Conservation (phyloP, 306 rosid genomes). For the apple (Malus domestica) region DNA sequence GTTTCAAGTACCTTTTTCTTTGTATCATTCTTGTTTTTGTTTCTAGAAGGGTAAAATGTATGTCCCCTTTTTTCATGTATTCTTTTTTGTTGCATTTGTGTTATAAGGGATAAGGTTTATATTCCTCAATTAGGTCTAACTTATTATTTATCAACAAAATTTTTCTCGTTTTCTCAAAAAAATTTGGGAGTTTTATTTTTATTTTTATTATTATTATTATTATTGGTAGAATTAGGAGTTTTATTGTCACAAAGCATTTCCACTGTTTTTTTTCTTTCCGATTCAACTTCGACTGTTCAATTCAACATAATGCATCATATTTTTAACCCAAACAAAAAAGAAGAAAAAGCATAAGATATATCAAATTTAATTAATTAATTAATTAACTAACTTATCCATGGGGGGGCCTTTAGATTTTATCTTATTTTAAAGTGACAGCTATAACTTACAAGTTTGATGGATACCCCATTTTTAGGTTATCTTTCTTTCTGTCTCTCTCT, state of each 20-base stretch:
- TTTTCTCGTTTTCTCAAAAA: too few species aligned
- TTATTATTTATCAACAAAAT: too few species aligned
- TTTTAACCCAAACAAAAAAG: not conserved
- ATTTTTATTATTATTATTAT: too few species aligned
- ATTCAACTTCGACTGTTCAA: not conserved
- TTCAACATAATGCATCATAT: not conserved
- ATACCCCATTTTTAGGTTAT: slow-evolving; percentile 32
- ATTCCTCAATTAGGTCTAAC: too few species aligned
- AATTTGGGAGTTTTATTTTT: not conserved
- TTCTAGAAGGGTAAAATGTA: too few species aligned
- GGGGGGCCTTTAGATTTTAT: slow-evolving; percentile 6
- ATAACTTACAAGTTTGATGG: slow-evolving; percentile 10
- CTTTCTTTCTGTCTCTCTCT: slow-evolving; percentile 22
- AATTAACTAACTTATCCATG: not conserved
- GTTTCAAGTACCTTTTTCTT: too few species aligned
- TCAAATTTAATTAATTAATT: not conserved
- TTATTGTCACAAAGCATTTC: not conserved
- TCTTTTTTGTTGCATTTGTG: not conserved
- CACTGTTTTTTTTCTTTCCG: not conserved
- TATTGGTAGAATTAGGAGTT: too few species aligned
- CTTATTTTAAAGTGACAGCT: slow-evolving; percentile 23
- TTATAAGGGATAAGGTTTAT: rapidly evolving
- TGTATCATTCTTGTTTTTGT: too few species aligned
- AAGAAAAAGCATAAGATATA: not conserved
- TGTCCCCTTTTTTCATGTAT: too few species aligned